Base-by-base conservation (phyloP, 78 protist genomes). In the Cavenderia fasciculata region DNA sequence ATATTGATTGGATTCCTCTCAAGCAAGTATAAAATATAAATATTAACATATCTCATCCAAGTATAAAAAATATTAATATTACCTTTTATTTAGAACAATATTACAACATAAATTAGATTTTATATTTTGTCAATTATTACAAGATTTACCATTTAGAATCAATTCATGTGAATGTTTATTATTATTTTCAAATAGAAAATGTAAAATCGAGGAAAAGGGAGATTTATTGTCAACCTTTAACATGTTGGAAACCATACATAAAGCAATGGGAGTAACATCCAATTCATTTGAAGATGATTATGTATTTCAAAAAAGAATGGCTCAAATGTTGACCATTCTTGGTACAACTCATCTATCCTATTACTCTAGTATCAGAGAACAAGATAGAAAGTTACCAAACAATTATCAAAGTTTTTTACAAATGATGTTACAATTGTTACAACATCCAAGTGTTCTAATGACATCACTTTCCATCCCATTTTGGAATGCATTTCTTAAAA, bases 1-100 rank as follows among this genome's bases (percentile, higher is more conserved):
- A 82, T 34, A 56, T 69, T 23, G 90, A 82, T 25, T 82, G 90
- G 90, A 51, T 82, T 12, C 90, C 90, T 1, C 8, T 72, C 7
- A 68, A 65, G n/a, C n/a, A n/a, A n/a, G n/a, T n/a, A n/a, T n/a
- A n/a, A n/a, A n/a, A n/a, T n/a, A n/a, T n/a, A n/a, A n/a, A n/a
- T n/a, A n/a, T n/a, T n/a, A n/a, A n/a, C n/a, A n/a, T n/a, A n/a
- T n/a, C n/a, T n/a, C n/a, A n/a, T n/a, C n/a, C n/a, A n/a, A n/a
- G n/a, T n/a, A n/a, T n/a, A n/a, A n/a, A n/a, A n/a, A n/a, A n/a
- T n/a, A n/a, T n/a, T n/a, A n/a, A n/a, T n/a, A n/a, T n/a, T n/a
- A n/a, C n/a, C n/a, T n/a, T n/a, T n/a, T n/a, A n/a, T n/a, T n/a
- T n/a, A n/a, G n/a, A 43, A n/a, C 68, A 18, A 82, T 82, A 19